phyloP scores from a whole-genome alignment of 78 protist genomes.

The Reticulomyxa filosa region DNA sequence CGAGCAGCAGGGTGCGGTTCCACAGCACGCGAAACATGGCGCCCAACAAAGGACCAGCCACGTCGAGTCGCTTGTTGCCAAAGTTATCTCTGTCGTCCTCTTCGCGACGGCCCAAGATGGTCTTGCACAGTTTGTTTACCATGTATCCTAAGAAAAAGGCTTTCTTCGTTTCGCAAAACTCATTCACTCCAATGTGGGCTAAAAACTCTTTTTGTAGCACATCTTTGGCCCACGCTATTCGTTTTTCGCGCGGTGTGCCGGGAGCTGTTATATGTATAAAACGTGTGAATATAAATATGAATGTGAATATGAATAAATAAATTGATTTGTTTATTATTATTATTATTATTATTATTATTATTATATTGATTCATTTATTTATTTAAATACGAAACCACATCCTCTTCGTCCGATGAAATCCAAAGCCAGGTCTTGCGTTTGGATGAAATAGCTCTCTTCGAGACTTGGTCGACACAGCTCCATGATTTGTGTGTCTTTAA shows the following conservation, averaged over 20 bases:
- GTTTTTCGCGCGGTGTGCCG: slow-evolving; percentile 10
- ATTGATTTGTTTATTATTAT: not conserved
- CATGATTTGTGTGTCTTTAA: slow-evolving; percentile 35
- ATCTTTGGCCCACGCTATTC: slow-evolving; percentile 36
- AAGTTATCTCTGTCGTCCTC: slow-evolving; percentile 95
- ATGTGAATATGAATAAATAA: too few relatives aligned
- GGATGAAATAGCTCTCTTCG: slow-evolving; percentile 59
- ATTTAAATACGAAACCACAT: not conserved
- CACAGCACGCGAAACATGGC: slow-evolving; percentile 58
- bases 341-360: not conserved
- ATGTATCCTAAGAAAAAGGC: slow-evolving; percentile 79
- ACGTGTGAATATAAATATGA: too few relatives aligned
- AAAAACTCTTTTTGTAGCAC: slow-evolving; percentile 62
- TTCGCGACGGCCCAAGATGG: slow-evolving; percentile 10
- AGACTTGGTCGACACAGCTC: slow-evolving; percentile 64
- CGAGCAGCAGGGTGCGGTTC: slow-evolving; percentile 30
- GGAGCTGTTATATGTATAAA: too few relatives aligned
- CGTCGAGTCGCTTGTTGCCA: slow-evolving; percentile 88
- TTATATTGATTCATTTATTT: not conserved
- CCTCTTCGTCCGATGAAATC: slow-evolving; percentile 71
- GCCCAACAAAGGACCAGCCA: slow-evolving; percentile 83
- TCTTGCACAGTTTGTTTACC: slow-evolving; percentile 2
- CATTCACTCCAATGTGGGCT: slow-evolving; percentile 79
- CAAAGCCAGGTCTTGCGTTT: slow-evolving; percentile 57
- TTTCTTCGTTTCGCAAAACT: slow-evolving; percentile 60